Percentiles rank a stretch among this genome's conserved stretches.
These are phyloP conservation scores for Mycena citricolor DNA, from an alignment of 1,284 basidiomycete genomes.

Conservation along the genomic window DNA sequence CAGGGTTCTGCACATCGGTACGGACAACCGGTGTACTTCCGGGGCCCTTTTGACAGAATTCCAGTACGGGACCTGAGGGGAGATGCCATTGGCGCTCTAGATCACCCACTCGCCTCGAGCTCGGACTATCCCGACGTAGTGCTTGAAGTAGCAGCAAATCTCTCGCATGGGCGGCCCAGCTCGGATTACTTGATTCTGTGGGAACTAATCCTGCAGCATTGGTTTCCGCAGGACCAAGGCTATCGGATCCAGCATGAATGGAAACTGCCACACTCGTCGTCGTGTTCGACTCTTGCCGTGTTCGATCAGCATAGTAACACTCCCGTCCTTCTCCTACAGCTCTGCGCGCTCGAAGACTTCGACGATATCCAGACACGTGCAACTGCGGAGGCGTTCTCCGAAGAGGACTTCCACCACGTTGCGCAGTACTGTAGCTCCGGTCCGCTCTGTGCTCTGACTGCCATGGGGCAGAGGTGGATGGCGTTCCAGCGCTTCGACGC, in stretches of 20 bases:
- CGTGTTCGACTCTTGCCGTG: no score
- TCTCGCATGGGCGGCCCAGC: conserved; percentile 9
- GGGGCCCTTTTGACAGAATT: no score
- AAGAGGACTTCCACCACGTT: conserved; percentile 16
- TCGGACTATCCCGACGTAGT: conserved; percentile 20
- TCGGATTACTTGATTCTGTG: conserved; percentile 21
- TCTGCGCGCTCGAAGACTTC: conserved; percentile 17
- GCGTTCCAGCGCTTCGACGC: conserved; percentile 14
- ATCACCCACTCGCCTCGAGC: no score
- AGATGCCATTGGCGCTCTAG: no score
- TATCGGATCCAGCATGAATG: conserved; percentile 15
- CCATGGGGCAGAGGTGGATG: conserved; percentile 21
- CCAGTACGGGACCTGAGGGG: no score
- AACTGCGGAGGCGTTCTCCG: conserved; percentile 13
- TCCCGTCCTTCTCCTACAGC: conserved; percentile 20
- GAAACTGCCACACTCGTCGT: conserved; percentile 19
- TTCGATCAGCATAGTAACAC: no score
- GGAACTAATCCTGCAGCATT: conserved; percentile 19
- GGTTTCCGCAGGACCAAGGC: conserved; percentile 20
- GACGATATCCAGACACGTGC: conserved; percentile 16
- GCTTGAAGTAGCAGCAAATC: conserved; percentile 14
- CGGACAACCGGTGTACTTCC: no score
- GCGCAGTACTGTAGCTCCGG: conserved; percentile 20
- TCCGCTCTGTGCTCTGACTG: conserved; percentile 16
- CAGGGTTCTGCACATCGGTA: no score